These are phyloP conservation scores for Leccinum ponderosum DNA, from an alignment of 1,284 basidiomycete genomes.

Conservation along the genomic window DNA sequence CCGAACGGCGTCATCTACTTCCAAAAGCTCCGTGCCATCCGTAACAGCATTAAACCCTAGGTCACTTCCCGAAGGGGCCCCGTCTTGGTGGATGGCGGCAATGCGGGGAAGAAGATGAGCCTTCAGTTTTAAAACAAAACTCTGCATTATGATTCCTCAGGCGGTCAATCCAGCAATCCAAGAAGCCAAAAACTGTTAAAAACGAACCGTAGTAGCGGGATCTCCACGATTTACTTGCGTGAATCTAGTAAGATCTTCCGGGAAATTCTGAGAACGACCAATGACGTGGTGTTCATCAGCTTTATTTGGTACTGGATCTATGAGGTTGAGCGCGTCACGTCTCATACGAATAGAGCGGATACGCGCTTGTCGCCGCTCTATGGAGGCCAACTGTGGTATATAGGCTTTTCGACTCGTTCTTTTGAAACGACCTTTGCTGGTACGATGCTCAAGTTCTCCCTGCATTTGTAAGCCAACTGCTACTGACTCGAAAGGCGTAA, in stretches of 20 bases:
- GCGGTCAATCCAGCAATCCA: not conserved
- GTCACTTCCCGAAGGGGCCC: not conserved
- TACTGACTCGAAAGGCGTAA: too few species aligned
- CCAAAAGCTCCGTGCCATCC: not conserved
- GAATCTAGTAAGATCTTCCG: slow-evolving; percentile 17
- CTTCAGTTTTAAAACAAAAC: not conserved
- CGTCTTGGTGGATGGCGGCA: not conserved
- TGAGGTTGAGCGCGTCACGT: too few species aligned
- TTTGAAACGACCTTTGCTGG: too few species aligned
- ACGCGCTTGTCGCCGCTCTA: too few species aligned
- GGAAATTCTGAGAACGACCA: slow-evolving; percentile 11
- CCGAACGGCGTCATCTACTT: not conserved
- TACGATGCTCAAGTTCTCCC: too few species aligned
- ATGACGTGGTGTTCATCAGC: slow-evolving; percentile 17
- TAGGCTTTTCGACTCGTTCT: too few species aligned
- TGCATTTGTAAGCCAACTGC: too few species aligned
- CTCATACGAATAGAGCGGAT: too few species aligned
- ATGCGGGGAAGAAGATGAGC: not conserved
- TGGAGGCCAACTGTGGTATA: too few species aligned
- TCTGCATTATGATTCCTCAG: not conserved
- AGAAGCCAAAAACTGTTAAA: not conserved
- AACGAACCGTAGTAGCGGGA: not conserved
- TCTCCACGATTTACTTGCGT: not conserved
- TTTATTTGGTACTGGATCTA: not conserved
- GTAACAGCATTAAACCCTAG: too few species aligned